Base-by-base conservation (phyloP, 805 yeast genomes). In the Starmerella tilneyi region DNA sequence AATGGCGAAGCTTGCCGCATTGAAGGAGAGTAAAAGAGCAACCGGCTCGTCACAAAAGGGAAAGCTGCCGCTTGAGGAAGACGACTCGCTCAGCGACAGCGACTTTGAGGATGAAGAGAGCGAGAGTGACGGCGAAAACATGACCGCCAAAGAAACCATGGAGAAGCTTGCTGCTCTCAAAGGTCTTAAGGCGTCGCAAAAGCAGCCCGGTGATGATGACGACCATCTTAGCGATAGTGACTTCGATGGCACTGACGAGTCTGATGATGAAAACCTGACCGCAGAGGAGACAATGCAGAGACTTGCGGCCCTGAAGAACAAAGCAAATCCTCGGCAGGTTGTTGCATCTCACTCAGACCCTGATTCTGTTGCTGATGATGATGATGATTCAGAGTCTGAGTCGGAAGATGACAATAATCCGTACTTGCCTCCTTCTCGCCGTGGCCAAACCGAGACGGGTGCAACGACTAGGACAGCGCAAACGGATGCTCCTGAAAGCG, bases 401-500 rank as follows among this genome's bases (percentile, higher is more conserved):
- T 45, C 34, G 3, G 50, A 41, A 7, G 59, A 47, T 3, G 58
- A 53, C 9, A 58, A 58, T 48, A 12, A 61, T 32, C 69, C 74
- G 50, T 89, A 92, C 59, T 66, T 89, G 13, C 97, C 98, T 1
- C 98, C 97, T 0, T 86, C 94, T 0, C 62, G 82, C 46, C 73
- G 97, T 47, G 55, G 49, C 72, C 47, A 45, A 3, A 56, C 54
- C 0, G 63, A 57, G 3, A 68, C 65, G 2, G 26, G 13, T n/a
- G n/a, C 24, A 12, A 69, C 69, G 21, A 65, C 73, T 17, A 76
- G 72, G 47, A 76, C 72, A 9, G 19, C 13, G 8, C 15, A 31
- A n/a, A 4, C 11, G 9, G 44, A 59, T n/a, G 23, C n/a, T 1
- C 13, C 16, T 4, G 45, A 59, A 68, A 7, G 41, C 66, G 3